Evolutionary conservation across 306 rosid species (phyloP).

Genomic region (Macrotyloma uniflorum): DNA sequence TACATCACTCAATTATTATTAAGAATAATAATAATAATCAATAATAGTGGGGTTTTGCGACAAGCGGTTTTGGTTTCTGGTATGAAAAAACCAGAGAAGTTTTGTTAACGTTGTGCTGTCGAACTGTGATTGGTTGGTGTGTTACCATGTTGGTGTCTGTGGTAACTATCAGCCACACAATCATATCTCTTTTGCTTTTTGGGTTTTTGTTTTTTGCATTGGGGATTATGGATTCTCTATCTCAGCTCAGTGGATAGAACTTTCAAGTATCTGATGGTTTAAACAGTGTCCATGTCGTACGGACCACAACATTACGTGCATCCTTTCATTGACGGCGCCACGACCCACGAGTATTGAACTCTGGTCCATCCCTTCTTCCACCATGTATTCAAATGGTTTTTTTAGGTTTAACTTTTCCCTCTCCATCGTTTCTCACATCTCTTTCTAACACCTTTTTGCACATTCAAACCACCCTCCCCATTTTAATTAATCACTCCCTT

Average conservation of each 20-base stretch:
- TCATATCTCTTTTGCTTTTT: slow-evolving; percentile 19
- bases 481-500: background rate
- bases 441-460: too few relatives aligned
- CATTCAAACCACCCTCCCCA: background rate
- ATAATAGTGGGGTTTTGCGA: background rate
- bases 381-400: slow-evolving; percentile 14
- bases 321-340: slow-evolving; percentile 46
- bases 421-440: background rate
- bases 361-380: slow-evolving; percentile 37
- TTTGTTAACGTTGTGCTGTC: slow-evolving; percentile 58
- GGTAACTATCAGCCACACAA: slow-evolving; percentile 40
- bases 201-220: slow-evolving; percentile 11
- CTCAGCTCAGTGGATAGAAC: background rate
- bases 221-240: background rate
- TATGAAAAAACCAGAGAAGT: slow-evolving; percentile 44
- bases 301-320: slow-evolving; percentile 35
- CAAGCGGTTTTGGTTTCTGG: slow-evolving; percentile 46
- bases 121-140: slow-evolving; percentile 40
- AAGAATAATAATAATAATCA: background rate
- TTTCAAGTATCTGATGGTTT: slow-evolving; percentile 36
- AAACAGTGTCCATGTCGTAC: slow-evolving; percentile 44
- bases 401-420: slow-evolving; percentile 15
- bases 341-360: slow-evolving; percentile 28
- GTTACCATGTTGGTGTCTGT: slow-evolving; percentile 33
- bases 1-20: background rate